Percentiles rank a stretch among this genome's conserved stretches.
phyloP scores from a whole-genome alignment of 805 yeast genomes.

The Yarrowia sp. region DNA sequence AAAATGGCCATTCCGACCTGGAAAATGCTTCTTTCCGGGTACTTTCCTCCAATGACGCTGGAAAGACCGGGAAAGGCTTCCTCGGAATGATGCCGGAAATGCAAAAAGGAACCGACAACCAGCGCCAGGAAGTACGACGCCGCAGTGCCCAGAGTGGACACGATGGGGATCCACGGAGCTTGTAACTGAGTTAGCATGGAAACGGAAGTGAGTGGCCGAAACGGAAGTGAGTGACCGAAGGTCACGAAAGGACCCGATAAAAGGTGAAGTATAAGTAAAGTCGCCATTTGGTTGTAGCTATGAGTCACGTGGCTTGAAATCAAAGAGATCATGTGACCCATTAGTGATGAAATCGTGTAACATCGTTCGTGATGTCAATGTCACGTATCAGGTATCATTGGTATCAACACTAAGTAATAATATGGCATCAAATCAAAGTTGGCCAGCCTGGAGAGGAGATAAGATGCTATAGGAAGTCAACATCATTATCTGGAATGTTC shows the following conservation, averaged over 20 bases:
- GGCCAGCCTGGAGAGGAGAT: too few species aligned
- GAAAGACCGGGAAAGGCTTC: constrained; percentile 35
- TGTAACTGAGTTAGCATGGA: constrained; percentile 22
- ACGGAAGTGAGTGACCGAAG: not conserved
- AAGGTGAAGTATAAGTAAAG: too few species aligned
- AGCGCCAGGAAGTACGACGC: constrained; percentile 10
- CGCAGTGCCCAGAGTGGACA: constrained; percentile 20
- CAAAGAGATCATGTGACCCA: too few species aligned
- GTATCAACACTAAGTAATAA: too few species aligned
- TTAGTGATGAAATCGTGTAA: too few species aligned
- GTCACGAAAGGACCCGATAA: not conserved
- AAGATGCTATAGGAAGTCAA: too few species aligned
- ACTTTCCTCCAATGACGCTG: constrained; percentile 29
- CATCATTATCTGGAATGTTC: too few species aligned
- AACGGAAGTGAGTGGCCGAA: constrained; percentile 3
- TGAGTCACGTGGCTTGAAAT: too few species aligned
- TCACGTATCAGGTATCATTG: too few species aligned
- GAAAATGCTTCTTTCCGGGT: constrained; percentile 26
- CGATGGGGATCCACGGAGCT: constrained; percentile 18
- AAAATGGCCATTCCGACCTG: constrained; percentile 32
- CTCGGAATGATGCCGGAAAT: constrained; percentile 28
- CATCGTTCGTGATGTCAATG: too few species aligned
- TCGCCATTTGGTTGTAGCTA: too few species aligned
- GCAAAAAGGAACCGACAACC: constrained; percentile 27
- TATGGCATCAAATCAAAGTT: too few species aligned